Conservation (phyloP, 768 basidiomycete genomes). For the Suillus paluster region DNA sequence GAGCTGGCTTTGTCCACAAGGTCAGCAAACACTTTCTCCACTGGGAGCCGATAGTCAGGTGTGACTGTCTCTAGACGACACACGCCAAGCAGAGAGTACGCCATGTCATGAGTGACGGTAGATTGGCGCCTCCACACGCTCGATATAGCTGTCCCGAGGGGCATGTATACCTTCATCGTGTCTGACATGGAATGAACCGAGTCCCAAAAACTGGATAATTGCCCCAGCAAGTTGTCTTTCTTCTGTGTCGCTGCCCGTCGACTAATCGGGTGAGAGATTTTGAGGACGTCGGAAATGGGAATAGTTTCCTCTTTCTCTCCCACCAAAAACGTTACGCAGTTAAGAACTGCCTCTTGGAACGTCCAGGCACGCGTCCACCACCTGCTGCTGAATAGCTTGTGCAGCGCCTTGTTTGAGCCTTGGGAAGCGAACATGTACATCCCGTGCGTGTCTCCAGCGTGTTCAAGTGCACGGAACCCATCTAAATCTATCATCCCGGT, state of each 20-base stretch:
- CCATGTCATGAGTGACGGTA: conserved; percentile 10
- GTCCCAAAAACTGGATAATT: conserved; percentile 11
- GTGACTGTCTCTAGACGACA: conserved; percentile 9
- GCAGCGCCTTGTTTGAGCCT: conserved; percentile 1
- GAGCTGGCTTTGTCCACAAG: conserved; percentile 11
- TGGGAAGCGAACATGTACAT: conserved; percentile 13
- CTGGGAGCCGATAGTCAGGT: conserved; percentile 5
- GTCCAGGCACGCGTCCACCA: conserved; percentile 14
- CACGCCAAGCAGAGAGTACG: conserved; percentile 10
- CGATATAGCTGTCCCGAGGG: conserved; percentile 11
- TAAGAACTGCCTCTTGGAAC: conserved; percentile 12
- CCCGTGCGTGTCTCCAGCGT: conserved; percentile 10
- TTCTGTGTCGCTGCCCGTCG: conserved; percentile 9
- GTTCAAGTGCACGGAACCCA: conserved; percentile 7
- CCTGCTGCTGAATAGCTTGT: conserved; percentile 8
- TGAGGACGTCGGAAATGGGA: conserved; percentile 12
- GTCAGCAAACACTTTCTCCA: conserved; percentile 6
- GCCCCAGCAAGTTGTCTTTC: conserved; percentile 5
- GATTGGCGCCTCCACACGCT: conserved; percentile 12
- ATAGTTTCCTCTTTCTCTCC: conserved; percentile 9
- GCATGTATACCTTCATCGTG: conserved; percentile 2
- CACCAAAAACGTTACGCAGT: conserved; percentile 3
- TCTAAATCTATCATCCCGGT: conserved; percentile 9
- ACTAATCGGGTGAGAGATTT: conserved; percentile 5
- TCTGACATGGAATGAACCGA: conserved; percentile 5